These are phyloP conservation scores for Glarea lozoyensis DNA, from an alignment of 495 filamentous ascomycete species.

Conservation along the genomic window DNA sequence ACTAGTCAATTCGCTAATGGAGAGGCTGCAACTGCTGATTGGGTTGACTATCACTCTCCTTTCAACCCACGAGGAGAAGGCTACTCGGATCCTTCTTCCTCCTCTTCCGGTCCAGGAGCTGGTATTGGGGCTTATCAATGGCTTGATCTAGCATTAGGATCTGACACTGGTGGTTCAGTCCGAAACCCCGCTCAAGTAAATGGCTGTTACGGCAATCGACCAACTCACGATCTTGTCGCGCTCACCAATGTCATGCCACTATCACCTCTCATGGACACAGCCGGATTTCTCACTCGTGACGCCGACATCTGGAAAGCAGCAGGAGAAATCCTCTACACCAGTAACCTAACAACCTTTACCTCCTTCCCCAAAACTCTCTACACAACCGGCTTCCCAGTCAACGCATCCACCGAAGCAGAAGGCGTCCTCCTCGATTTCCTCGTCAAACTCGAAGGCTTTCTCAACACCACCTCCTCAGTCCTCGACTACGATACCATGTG, in stretches of 20 bases:
- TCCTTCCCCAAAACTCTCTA: slow-evolving; percentile 36
- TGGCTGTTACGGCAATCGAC: slow-evolving; percentile 24
- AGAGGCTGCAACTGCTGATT: slow-evolving; percentile 19
- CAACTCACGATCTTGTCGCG: slow-evolving; percentile 22
- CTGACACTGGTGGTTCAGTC: slow-evolving; percentile 29
- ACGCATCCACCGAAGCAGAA: slow-evolving; percentile 23
- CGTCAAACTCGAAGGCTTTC: slow-evolving; percentile 27
- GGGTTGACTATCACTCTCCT: slow-evolving; percentile 35
- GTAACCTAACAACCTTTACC: slow-evolving; percentile 23
- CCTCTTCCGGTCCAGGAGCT: slow-evolving; percentile 34
- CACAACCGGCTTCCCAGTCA: slow-evolving; percentile 28
- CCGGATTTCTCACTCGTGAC: slow-evolving; percentile 36
- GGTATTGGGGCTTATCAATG: slow-evolving; percentile 40
- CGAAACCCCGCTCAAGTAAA: slow-evolving; percentile 23
- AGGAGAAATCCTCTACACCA: slow-evolving; percentile 30
- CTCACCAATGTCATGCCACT: slow-evolving; percentile 34
- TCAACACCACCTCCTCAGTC: slow-evolving; percentile 27
- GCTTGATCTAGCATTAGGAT: slow-evolving; percentile 42
- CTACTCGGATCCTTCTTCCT: slow-evolving; percentile 35
- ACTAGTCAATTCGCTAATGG: slow-evolving; percentile 49
- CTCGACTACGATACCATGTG: slow-evolving; percentile 33
- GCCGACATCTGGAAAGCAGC: slow-evolving; percentile 33
- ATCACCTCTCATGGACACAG: slow-evolving; percentile 31
- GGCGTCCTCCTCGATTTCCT: slow-evolving; percentile 31
- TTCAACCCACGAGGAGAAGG: slow-evolving; percentile 50